A percentile compares a stretch with the other conserved stretches of the same genome.
phyloP scores from a whole-genome alignment of 2,329 filamentous ascomycete species.

The Sporothrix sp. region DNA sequence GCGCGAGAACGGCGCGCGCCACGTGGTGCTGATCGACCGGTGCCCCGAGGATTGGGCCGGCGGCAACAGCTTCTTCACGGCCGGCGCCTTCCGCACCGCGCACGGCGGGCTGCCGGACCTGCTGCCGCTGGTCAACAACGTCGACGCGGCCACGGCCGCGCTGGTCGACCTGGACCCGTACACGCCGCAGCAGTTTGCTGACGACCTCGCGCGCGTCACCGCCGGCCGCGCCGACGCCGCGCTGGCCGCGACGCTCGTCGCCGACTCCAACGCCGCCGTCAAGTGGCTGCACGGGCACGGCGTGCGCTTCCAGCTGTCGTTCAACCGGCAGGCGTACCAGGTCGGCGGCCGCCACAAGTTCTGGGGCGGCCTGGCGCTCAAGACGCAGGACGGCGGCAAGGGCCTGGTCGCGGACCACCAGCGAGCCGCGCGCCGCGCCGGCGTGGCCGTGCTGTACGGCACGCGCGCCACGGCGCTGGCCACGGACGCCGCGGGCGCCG shows the following conservation, averaged over 20 bases:
- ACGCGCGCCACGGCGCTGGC: conserved; percentile 35
- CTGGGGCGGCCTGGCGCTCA: conserved; percentile 56
- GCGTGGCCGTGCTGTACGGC: conserved; percentile 37
- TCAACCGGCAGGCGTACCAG: conserved; percentile 57
- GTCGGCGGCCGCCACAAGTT: conserved; percentile 53
- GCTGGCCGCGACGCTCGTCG: conserved; percentile 40
- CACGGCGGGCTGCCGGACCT: conserved; percentile 47
- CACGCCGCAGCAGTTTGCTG: conserved; percentile 40
- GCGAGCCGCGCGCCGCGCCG: conserved; percentile 31
- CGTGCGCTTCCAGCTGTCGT: conserved; percentile 48
- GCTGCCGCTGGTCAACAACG: conserved; percentile 52
- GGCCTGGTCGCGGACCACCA: conserved; percentile 43
- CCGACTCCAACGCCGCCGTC: conserved; percentile 39
- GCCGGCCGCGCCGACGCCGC: conserved; percentile 40
- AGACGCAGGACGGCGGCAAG: conserved; percentile 49
- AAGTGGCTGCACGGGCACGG: conserved; percentile 48
- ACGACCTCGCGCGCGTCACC: conserved; percentile 49
- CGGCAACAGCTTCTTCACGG: conserved; percentile 57
- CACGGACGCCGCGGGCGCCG: conserved; percentile 23
- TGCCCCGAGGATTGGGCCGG: conserved; percentile 49
- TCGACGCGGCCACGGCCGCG: conserved; percentile 32
- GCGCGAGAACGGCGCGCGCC: conserved; percentile 32
- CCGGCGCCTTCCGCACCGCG: conserved; percentile 50
- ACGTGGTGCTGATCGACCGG: conserved; percentile 50
- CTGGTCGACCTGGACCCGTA: conserved; percentile 52